A percentile compares a stretch with the other conserved stretches of the same genome.
Evolutionary conservation across 176 grass and related monocot species (phyloP).

Genomic region (Oryza punctata): DNA sequence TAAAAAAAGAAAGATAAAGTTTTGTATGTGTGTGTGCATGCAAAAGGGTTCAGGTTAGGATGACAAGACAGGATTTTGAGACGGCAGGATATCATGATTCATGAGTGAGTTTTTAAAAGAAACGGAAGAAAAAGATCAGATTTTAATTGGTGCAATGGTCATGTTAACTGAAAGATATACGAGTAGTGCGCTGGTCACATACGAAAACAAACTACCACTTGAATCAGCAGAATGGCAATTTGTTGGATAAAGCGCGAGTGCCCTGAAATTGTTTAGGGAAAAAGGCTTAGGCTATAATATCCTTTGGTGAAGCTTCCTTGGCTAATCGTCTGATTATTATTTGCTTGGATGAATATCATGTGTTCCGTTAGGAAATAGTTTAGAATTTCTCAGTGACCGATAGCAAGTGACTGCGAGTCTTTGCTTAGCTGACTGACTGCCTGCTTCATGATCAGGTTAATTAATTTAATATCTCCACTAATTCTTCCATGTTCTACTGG

Average conservation of each 20-base stretch:
- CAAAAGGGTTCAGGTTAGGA: background rate
- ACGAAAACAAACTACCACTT: conserved; percentile 32
- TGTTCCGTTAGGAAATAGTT: background rate
- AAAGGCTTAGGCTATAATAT: background rate
- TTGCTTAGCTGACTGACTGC: background rate
- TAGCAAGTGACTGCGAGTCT: background rate
- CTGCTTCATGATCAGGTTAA: background rate
- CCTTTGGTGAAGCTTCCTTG: conserved; percentile 40
- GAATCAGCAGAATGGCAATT: conserved; percentile 15
- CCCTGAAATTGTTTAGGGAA: conserved; percentile 23
- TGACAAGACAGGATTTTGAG: conserved; percentile 11
- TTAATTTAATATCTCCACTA: background rate
- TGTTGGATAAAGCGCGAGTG: conserved; percentile 30
- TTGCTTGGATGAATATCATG: conserved; percentile 22
- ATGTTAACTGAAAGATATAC: background rate
- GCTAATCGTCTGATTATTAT: conserved; percentile 13
- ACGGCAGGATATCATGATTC: conserved; percentile 20
- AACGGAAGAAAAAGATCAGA: background rate
- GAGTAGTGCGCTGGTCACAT: conserved; percentile 44
- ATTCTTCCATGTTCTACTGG: background rate
- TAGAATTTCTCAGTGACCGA: background rate
- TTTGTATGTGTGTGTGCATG: background rate
- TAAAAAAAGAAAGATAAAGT: background rate
- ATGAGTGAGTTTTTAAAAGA: background rate
- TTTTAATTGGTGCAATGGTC: conserved; percentile 29